Evolutionary conservation across 208 protist genomes (phyloP).

Genomic region (Acanthamoeba divionensis): DNA sequence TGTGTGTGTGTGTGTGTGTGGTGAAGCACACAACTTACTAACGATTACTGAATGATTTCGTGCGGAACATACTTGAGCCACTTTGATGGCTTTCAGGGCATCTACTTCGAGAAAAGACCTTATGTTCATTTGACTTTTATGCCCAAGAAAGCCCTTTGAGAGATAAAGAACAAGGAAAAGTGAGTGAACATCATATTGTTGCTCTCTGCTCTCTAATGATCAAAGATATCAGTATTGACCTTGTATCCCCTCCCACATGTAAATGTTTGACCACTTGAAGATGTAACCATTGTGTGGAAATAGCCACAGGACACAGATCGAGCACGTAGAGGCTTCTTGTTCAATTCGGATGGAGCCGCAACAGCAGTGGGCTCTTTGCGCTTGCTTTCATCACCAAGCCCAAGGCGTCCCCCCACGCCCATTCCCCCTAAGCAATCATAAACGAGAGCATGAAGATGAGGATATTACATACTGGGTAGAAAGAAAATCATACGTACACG

Average conservation of each 20-base stretch:
- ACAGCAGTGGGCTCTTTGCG: not conserved
- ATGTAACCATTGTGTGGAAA: constrained; percentile 9
- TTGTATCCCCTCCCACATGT: constrained; percentile 25
- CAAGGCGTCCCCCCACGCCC: not conserved
- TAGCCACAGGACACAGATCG: not conserved
- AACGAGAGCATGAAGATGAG: too few species aligned
- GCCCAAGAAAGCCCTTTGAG: constrained; percentile 1
- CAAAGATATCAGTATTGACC: not conserved
- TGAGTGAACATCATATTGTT: too few species aligned
- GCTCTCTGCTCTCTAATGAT: not conserved
- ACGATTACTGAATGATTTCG: constrained; percentile 28
- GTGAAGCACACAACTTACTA: not conserved
- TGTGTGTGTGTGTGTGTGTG: too few species aligned
- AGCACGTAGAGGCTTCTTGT: not conserved
- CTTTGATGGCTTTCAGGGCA: not conserved
- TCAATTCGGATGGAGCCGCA: not conserved
- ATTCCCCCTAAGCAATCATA: constrained; percentile 28
- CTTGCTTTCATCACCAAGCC: constrained; percentile 28
- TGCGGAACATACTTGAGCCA: not conserved
- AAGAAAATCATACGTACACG: constrained; percentile 4
- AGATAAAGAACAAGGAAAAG: not conserved
- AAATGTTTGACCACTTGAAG: not conserved
- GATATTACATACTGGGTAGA: too few species aligned
- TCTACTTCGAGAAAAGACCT: not conserved
- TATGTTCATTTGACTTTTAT: constrained; percentile 42